Evolutionary conservation across 2,329 filamentous ascomycete species (phyloP).

Genomic region (Ciborinia camelliae): DNA sequence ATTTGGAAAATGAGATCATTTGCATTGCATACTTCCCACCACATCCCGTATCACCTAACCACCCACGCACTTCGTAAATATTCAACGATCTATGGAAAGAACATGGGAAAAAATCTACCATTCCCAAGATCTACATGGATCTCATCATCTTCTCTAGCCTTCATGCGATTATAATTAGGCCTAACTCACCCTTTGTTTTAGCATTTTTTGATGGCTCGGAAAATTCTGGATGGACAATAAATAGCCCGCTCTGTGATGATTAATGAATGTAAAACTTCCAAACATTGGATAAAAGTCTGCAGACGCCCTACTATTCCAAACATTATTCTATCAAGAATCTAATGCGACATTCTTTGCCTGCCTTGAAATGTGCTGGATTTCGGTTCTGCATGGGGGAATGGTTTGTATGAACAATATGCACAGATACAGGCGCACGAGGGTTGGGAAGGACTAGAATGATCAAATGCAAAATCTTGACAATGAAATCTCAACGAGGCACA

Average conservation of each 20-base stretch:
- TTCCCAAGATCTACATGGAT: background rate
- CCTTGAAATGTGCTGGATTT: background rate
- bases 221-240: background rate
- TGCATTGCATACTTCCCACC: background rate
- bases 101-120: background rate
- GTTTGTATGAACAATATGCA: background rate
- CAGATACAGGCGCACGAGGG: background rate
- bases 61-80: background rate
- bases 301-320: too few relatives aligned
- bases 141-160: background rate
- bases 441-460: background rate
- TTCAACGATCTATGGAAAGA: background rate
- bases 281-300: background rate
- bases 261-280: background rate
- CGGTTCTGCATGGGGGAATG: too few relatives aligned
- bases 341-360: background rate
- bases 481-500: background rate
- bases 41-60: background rate
- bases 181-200: background rate
- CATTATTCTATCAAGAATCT: background rate
- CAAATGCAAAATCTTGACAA: background rate
- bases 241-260: background rate
- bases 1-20: background rate
- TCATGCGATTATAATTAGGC: background rate
- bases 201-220: background rate